Evolutionary conservation across 176 grass and related monocot genomes (phyloP).

Genomic region (Pontederia crassipes): DNA sequence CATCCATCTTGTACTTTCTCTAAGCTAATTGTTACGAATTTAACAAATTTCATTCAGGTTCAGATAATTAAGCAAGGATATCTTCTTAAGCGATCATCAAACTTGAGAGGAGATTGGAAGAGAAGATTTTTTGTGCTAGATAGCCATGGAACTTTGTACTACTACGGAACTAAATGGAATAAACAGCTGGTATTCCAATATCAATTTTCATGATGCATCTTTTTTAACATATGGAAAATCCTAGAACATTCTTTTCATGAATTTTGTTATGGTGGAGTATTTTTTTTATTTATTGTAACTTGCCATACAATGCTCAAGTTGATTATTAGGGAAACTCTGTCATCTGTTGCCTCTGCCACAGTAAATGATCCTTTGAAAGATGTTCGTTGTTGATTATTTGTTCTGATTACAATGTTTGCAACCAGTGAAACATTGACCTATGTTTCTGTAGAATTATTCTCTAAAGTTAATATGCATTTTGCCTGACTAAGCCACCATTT

Average conservation of each 20-base stretch:
- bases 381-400: no score
- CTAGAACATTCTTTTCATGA: background rate
- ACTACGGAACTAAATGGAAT: constrained; percentile 72
- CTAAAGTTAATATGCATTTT: no score
- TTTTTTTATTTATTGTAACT: no score
- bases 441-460: no score
- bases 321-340: no score
- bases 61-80: constrained; percentile 98
- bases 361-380: no score
- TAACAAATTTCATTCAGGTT: constrained; percentile 45
- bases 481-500: no score
- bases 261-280: no score
- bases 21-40: background rate
- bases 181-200: constrained; percentile 68
- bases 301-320: no score
- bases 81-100: constrained; percentile 80
- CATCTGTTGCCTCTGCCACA: no score
- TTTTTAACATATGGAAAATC: background rate
- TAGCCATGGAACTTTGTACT: constrained; percentile 81
- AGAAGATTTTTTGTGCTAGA: constrained; percentile 90
- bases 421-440: no score
- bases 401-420: no score
- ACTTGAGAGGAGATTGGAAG: constrained; percentile 82
- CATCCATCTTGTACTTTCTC: background rate
- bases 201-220: constrained; percentile 2